A percentile compares a stretch with the other conserved stretches of the same genome.
Evolutionary conservation across 2,329 filamentous ascomycete genomes (phyloP).

Genomic region (Cylindrodendrum hubeiense): DNA sequence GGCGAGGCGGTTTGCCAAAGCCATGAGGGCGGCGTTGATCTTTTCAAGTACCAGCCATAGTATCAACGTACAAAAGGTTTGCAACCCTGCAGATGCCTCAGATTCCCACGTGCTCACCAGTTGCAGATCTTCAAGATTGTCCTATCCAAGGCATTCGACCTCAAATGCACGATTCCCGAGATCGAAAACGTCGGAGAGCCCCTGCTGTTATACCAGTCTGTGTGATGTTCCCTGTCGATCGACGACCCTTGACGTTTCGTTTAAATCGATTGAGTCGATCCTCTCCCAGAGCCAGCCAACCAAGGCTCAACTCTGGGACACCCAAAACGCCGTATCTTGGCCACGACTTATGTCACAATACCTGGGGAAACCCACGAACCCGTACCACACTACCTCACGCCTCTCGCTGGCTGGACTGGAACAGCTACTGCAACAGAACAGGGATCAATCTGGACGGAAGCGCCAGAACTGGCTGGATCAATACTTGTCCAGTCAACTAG

Average conservation of each 20-base stretch:
- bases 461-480: conserved; percentile 22
- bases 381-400: conserved; percentile 23
- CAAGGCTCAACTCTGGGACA: conserved; percentile 10
- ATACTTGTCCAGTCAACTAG: conserved; percentile 28
- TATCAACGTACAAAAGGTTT: conserved; percentile 98
- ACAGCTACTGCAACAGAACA: conserved; percentile 27
- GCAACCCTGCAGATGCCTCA: conserved; percentile 18
- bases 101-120: conserved; percentile 20
- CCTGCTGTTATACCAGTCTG: conserved; percentile 86
- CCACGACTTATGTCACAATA: conserved; percentile 38
- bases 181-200: conserved; percentile 99
- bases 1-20: conserved; percentile 96
- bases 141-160: conserved; percentile 96
- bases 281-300: conserved; percentile 7
- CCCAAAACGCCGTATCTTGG: conserved; percentile 29
- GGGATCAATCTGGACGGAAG: conserved; percentile 20
- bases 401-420: conserved; percentile 19
- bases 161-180: conserved; percentile 99
- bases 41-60: conserved; percentile 99
- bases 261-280: conserved; percentile 17
- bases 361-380: conserved; percentile 36
- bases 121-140: conserved; percentile 98
- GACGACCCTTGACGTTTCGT: conserved; percentile 15
- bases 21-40: conserved; percentile 97
- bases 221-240: conserved; percentile 42